Evolutionary conservation across 768 basidiomycete species (phyloP).

Genomic region (Boletus sensibilis): DNA sequence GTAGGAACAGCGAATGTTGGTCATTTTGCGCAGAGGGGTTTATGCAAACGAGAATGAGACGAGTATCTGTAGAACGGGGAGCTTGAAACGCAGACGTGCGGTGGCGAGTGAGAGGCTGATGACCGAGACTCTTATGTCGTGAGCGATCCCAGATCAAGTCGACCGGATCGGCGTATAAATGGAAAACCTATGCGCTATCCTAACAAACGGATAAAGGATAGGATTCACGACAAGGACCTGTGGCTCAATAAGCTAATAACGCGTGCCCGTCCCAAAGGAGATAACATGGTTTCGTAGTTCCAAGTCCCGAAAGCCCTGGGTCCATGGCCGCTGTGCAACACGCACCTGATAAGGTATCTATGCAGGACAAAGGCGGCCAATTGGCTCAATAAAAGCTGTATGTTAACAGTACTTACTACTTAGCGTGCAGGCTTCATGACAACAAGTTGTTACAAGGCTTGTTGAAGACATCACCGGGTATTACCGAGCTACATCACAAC

Average conservation of each 20-base stretch:
- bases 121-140: background rate
- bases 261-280: slow-evolving; percentile 4
- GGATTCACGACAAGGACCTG: background rate
- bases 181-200: background rate
- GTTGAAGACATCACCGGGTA: background rate
- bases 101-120: background rate
- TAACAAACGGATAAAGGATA: background rate
- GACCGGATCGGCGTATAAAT: background rate
- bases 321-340: too few relatives aligned
- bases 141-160: background rate
- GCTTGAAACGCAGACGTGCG: background rate
- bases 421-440: too few relatives aligned
- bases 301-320: background rate
- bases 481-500: slow-evolving; percentile 19
- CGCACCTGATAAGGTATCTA: background rate
- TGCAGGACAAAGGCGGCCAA: background rate
- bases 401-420: background rate
- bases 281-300: background rate
- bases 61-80: background rate
- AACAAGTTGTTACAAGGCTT: too few relatives aligned
- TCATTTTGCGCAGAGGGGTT: background rate
- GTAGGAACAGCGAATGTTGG: slow-evolving; percentile 10
- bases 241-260: background rate
- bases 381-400: background rate
- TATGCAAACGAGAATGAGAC: background rate